phyloP scores from a whole-genome alignment of 2,329 filamentous ascomycete genomes.

The Kalmusia sp. region DNA sequence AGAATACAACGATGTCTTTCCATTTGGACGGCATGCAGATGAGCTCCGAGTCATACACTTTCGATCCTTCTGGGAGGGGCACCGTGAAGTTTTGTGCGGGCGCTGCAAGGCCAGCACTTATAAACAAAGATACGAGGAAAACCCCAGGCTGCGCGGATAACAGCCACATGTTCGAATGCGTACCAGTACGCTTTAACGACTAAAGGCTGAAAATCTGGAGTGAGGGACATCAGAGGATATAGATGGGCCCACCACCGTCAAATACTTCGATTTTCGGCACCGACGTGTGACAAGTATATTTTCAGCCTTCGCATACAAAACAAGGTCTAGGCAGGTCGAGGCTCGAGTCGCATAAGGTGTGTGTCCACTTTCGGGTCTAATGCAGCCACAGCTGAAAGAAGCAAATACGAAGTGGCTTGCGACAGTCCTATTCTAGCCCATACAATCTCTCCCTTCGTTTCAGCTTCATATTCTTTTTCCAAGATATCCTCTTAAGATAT shows the following conservation, averaged over 20 bases:
- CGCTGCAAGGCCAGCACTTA: neutral
- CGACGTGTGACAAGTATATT: neutral
- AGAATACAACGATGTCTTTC: constrained; percentile 7
- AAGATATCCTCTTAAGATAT: no score
- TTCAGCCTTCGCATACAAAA: constrained; percentile 2
- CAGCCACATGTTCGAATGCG: neutral
- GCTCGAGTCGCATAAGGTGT: neutral
- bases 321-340: neutral
- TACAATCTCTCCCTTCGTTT: no score
- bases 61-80: neutral
- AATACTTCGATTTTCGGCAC: neutral
- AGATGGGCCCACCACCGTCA: neutral
- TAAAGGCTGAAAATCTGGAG: neutral
- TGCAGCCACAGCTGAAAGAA: constrained; percentile 7
- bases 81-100: constrained; percentile 2
- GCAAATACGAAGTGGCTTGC: neutral
- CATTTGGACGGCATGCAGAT: constrained; percentile 7
- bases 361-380: neutral
- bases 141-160: neutral
- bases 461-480: no score
- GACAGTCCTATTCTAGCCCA: no score
- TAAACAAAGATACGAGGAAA: neutral
- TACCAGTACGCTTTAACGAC: neutral
- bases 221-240: neutral
- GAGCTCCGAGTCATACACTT: neutral